A percentile compares a stretch with the other conserved stretches of the same genome.
These are phyloP conservation scores for Alternaria ethzedia DNA, from an alignment of 2,329 filamentous ascomycete genomes.

Conservation along the genomic window DNA sequence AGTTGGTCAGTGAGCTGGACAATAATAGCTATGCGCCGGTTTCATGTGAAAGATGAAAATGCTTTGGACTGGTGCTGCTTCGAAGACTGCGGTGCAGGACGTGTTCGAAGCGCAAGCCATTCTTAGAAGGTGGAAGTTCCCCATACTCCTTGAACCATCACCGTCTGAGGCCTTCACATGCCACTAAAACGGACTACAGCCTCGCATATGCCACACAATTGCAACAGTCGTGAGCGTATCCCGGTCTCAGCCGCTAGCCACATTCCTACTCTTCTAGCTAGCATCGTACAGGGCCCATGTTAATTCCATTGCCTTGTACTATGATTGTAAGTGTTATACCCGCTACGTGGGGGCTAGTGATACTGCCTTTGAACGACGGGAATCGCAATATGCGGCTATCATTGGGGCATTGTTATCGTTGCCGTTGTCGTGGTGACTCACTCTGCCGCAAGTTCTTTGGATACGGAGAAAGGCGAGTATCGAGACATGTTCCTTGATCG, in stretches of 20 bases:
- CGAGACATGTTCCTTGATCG: not conserved
- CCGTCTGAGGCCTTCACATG: not conserved
- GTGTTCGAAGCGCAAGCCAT: not conserved
- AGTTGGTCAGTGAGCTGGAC: not conserved
- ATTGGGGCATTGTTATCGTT: not conserved
- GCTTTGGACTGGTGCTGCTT: not conserved
- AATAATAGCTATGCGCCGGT: not conserved
- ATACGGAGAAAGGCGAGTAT: not conserved
- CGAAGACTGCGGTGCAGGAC: not conserved
- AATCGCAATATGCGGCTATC: not conserved
- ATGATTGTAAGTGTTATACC: not conserved
- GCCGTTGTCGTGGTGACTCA: not conserved
- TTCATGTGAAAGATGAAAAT: not conserved
- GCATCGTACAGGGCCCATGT: not conserved
- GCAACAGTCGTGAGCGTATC: not conserved
- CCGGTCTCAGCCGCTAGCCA: not conserved
- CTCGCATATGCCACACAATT: not conserved
- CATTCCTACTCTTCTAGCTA: not conserved
- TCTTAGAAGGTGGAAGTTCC: not conserved
- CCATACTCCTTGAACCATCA: not conserved
- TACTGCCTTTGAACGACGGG: not conserved
- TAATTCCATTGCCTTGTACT: not conserved
- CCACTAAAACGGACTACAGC: not conserved
- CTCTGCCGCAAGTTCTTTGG: not conserved
- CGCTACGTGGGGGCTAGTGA: not conserved